Percentiles rank a stretch among this genome's conserved stretches.
Conservation (phyloP, 2,329 filamentous ascomycete genomes). For the Arthrobotrys conoides region DNA sequence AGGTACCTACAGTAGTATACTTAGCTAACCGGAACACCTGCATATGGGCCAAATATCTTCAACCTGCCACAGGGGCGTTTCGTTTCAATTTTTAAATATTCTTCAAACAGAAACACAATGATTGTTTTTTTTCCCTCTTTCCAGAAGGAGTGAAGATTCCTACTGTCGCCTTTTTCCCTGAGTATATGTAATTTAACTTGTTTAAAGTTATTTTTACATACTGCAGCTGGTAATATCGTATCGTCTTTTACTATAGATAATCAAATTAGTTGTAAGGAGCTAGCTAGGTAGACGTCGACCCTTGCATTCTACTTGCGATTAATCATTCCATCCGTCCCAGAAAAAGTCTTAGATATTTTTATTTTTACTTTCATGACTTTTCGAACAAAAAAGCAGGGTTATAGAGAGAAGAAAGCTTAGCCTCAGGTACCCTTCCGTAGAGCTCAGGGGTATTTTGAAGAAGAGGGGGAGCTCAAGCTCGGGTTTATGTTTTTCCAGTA, state of each 20-base stretch:
- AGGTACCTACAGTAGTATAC: background rate
- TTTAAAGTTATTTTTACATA: slow-evolving; percentile 7
- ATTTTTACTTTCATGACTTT: background rate
- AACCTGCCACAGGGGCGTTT: slow-evolving; percentile 26
- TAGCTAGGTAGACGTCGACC: background rate
- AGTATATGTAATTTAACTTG: background rate
- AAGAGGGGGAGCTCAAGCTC: too few relatives aligned
- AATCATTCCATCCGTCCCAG: background rate
- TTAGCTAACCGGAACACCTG: background rate
- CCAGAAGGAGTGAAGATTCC: background rate
- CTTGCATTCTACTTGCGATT: background rate
- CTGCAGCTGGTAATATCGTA: background rate
- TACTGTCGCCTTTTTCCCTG: too few relatives aligned
- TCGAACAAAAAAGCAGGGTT: background rate
- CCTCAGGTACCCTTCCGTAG: background rate
- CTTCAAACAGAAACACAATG: background rate
- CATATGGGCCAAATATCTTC: slow-evolving; percentile 1
- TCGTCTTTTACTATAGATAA: slow-evolving; percentile 13
- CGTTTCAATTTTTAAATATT: slow-evolving; percentile 2
- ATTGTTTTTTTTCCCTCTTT: background rate
- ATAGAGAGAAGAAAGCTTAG: slow-evolving; percentile 1
- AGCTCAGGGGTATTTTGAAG: background rate
- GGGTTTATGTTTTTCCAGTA: too few relatives aligned
- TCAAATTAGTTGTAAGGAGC: slow-evolving; percentile 1
- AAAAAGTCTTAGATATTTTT: background rate